Conservation (phyloP, 169 alveolate genomes). For the Eimeria acervulina region DNA sequence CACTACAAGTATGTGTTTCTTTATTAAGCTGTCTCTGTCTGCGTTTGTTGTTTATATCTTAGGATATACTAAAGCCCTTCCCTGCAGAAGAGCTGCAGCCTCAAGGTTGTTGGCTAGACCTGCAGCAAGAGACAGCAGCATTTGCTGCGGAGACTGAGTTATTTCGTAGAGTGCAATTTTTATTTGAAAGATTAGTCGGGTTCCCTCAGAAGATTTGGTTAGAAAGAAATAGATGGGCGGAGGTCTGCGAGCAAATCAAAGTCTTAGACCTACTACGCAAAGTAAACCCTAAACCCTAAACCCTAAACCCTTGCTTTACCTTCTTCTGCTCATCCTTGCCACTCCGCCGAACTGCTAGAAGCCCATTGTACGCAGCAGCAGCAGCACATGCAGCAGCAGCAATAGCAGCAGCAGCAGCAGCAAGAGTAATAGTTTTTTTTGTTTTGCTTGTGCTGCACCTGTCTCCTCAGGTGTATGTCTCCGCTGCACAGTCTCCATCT, state of each 20-base stretch:
- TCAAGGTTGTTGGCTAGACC: conserved; percentile 82
- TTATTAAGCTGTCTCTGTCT: not conserved
- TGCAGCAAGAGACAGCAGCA: conserved; percentile 11
- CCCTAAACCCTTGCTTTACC: not conserved
- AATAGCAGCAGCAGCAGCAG: not conserved
- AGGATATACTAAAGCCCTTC: conserved; percentile 80
- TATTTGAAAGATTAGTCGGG: conserved; percentile 64
- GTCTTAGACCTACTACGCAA: conserved; percentile 59
- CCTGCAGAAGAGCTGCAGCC: conserved; percentile 57
- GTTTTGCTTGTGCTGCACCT: not conserved
- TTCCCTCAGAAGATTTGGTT: conserved; percentile 56
- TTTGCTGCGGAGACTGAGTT: conserved; percentile 16
- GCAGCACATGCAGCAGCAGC: too few species aligned
- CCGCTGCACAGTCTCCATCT: not conserved
- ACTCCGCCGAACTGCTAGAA: too few species aligned
- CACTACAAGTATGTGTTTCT: too few species aligned
- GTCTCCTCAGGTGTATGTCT: not conserved
- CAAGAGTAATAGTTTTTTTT: not conserved
- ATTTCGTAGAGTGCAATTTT: conserved; percentile 44
- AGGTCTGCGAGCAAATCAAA: conserved; percentile 55
- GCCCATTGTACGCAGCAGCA: too few species aligned
- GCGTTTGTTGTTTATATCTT: not conserved
- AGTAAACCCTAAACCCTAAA: conserved; percentile 43
- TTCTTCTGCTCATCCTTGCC: too few species aligned
- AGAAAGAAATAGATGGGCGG: conserved; percentile 60